phyloP scores from a whole-genome alignment of 1,139 yeast genomes.

The Geotrichum macrosporum region DNA sequence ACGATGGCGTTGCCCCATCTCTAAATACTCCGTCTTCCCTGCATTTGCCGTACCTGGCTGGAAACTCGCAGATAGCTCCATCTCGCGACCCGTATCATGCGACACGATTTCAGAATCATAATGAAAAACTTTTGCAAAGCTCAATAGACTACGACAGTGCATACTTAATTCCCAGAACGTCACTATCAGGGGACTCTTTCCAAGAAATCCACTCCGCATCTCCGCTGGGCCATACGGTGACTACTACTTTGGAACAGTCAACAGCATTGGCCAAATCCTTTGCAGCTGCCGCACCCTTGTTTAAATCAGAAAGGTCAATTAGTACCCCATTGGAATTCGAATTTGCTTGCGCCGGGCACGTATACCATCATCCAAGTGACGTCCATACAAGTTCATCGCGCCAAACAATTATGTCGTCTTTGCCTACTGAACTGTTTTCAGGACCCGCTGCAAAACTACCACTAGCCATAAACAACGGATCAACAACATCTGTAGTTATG shows the following conservation, averaged over 20 bases:
- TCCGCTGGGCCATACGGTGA: conserved; percentile 16
- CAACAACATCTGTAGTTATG: not conserved
- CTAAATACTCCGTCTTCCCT: conserved; percentile 7
- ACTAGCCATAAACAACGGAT: conserved; percentile 2
- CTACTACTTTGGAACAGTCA: not conserved
- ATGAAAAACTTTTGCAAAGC: conserved; percentile 1
- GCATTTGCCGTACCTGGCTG: conserved; percentile 7
- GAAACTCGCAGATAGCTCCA: not conserved
- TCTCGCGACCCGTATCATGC: conserved; percentile 5
- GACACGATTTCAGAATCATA: not conserved
- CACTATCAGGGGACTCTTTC: conserved; percentile 3
- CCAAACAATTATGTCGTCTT: conserved; percentile 9
- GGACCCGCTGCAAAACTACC: not conserved
- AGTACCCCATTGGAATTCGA: conserved; percentile 5
- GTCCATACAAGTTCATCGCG: conserved; percentile 2
- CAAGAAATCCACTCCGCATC: conserved; percentile 18
- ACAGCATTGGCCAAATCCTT: not conserved
- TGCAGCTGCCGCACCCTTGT: conserved; percentile 1
- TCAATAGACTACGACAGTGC: not conserved
- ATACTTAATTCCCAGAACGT: conserved; percentile 4
- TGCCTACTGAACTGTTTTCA: conserved; percentile 8
- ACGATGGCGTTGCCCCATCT: not conserved
- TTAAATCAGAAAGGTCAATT: not conserved
- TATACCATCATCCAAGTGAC: conserved; percentile 13
- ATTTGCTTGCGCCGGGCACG: conserved; percentile 17